Evolutionary conservation across 129 eudicot species (phyloP).

Genomic region (Lactuca saligna): DNA sequence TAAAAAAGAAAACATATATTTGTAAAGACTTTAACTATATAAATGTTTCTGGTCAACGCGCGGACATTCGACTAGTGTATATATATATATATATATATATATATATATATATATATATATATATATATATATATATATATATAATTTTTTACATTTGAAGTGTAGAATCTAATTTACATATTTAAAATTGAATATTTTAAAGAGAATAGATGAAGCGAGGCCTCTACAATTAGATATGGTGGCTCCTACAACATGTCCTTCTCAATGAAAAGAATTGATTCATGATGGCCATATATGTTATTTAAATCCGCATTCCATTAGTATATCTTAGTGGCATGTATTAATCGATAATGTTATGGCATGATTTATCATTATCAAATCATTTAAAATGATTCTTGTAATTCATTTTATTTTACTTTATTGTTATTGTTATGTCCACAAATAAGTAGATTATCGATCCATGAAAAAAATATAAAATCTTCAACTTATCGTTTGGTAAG

Average conservation of each 20-base stretch:
- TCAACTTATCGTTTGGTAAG: not conserved
- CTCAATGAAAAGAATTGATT: conserved; percentile 22
- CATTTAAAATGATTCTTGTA: not conserved
- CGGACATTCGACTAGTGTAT: too few species aligned
- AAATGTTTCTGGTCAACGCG: too few species aligned
- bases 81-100: too few species aligned
- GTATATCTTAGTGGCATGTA: conserved; percentile 10
- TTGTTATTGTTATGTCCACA: not conserved
- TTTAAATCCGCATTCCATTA: conserved; percentile 6
- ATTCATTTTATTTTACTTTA: not conserved
- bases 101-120: too few species aligned
- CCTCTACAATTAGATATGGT: conserved; percentile 1
- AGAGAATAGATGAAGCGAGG: not conserved
- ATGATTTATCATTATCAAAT: conserved; percentile 27
- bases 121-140: too few species aligned
- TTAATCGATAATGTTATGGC: conserved; percentile 14
- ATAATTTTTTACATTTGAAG: too few species aligned
- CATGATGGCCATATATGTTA: not conserved
- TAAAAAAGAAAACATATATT: too few species aligned
- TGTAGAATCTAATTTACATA: too few species aligned
- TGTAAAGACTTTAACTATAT: too few species aligned
- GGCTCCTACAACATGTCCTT: conserved; percentile 19
- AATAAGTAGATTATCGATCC: not conserved
- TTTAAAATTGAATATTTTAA: too few species aligned
- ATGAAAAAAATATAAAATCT: too few species aligned